Evolutionary conservation across 1,139 yeast genomes (phyloP).

Genomic region (Debaryomyces psychrophilus): DNA sequence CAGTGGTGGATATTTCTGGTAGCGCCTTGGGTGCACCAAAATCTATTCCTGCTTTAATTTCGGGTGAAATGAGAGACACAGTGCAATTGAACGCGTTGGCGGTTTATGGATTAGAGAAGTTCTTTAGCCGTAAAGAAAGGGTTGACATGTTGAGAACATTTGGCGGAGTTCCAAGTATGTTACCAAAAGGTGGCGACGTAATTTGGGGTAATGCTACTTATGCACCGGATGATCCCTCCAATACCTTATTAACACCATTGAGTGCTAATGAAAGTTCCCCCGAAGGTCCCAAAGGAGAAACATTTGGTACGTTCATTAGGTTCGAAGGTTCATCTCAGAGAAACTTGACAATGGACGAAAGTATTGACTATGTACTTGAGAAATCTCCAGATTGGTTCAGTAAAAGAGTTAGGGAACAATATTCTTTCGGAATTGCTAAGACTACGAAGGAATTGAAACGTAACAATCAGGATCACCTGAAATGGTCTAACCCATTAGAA

Average conservation of each 20-base stretch:
- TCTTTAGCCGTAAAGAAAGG: conserved; percentile 86
- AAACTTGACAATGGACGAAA: conserved; percentile 65
- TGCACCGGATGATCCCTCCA: conserved; percentile 65
- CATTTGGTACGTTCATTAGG: conserved; percentile 78
- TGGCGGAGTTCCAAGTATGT: conserved; percentile 94
- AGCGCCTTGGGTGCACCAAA: conserved; percentile 91
- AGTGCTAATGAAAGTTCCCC: conserved; percentile 23
- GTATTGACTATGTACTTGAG: conserved; percentile 66
- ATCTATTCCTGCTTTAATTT: conserved; percentile 83
- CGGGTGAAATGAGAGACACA: conserved; percentile 98
- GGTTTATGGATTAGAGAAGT: conserved; percentile 90
- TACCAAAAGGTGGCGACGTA: conserved; percentile 90
- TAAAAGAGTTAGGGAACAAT: conserved; percentile 64
- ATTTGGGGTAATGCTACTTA: conserved; percentile 76
- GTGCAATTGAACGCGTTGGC: conserved; percentile 92
- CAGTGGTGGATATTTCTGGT: conserved; percentile 86
- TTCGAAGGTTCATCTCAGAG: conserved; percentile 44
- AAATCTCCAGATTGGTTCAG: conserved; percentile 78
- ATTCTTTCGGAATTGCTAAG: conserved; percentile 76
- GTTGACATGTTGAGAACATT: conserved; percentile 81
- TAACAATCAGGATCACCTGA: conserved; percentile 70
- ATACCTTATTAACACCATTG: conserved; percentile 30
- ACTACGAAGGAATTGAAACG: conserved; percentile 57
- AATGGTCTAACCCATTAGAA: conserved; percentile 94
- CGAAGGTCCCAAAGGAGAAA: conserved; percentile 39